Base-by-base conservation (phyloP, 1,284 basidiomycete genomes). In the Naganishia sp. region DNA sequence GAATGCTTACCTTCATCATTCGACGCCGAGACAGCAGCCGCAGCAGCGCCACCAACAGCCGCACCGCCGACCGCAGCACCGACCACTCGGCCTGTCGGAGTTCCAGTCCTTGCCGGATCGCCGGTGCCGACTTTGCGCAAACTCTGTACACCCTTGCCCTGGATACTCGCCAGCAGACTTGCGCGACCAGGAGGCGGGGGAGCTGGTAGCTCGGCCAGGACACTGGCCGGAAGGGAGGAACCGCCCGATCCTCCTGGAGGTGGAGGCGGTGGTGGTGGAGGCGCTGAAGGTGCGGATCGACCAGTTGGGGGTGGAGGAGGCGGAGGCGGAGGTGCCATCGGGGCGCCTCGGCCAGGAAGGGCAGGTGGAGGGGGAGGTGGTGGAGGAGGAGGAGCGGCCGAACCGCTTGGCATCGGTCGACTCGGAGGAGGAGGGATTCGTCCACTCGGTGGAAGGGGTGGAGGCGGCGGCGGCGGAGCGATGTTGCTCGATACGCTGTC, bases 171-270 rank as follows among this genome's bases (percentile, higher is more conserved):
- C 47, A 89, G 77, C 4, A 89, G 80, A 28, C 88, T 88, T 18
- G 77, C 49, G 11, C 60, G 61, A 18, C 66, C 63, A 82, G 45
- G 82, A 82, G 28, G 76, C 67, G 51, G 76, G 73, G 66, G 75
- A 67, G 67, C 73, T 31, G 70, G 84, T 74, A 61, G 68, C 10
- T 72, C 64, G 89, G 89, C 88, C 81, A 83, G 70, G 90, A 85
- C 72, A 88, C 92, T 71, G 9, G 72, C 86, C 87, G 73, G 90
- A 89, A 75, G 90, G 89, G 71, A 89, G 88, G 72, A 89, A 89
- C 73, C 86, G 88, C 65, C 82, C 88, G 66, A 88, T 89, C 62
- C 86, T 87, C 82, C 86, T 88, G 71, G 90, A 15, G 49, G 68
- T 15, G 75, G 75, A 31, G 75, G 76, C 1, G 76, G 76, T 6